phyloP scores from a whole-genome alignment of 108 stramenopile genomes.

The Bacterosira constricta region DNA sequence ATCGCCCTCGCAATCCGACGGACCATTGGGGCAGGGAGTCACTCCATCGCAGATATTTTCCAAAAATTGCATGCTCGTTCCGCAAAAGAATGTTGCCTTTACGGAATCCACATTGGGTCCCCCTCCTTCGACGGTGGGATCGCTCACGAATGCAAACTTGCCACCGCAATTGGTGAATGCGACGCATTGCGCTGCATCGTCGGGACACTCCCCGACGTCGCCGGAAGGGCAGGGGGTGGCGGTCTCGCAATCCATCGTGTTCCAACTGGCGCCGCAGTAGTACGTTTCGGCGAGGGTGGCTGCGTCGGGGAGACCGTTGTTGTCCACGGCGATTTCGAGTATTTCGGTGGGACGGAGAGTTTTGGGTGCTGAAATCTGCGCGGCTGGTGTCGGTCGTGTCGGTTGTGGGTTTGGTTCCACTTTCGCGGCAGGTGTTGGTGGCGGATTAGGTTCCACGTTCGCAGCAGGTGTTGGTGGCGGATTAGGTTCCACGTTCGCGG shows the following conservation, averaged over 20 bases:
- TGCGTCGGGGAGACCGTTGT: constrained; percentile 40
- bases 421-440: neutral
- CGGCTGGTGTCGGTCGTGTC: neutral
- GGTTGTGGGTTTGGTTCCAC: neutral
- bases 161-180: constrained; percentile 53
- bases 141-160: constrained; percentile 32
- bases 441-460: neutral
- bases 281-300: constrained; percentile 34
- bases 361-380: neutral
- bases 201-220: constrained; percentile 24
- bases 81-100: constrained; percentile 48
- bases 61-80: constrained; percentile 48
- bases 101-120: constrained; percentile 40
- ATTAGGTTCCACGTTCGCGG: neutral
- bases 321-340: constrained; percentile 16
- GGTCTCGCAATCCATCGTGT: constrained; percentile 24
- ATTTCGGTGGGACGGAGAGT: neutral
- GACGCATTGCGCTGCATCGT: constrained; percentile 30
- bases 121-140: constrained; percentile 47
- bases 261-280: constrained; percentile 43
- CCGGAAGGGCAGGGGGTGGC: constrained; percentile 44
- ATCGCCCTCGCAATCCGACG: constrained; percentile 25
- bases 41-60: constrained; percentile 49
- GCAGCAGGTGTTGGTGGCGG: neutral
- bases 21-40: constrained; percentile 51